phyloP scores from a whole-genome alignment of 1,284 basidiomycete species.

The Sparassis latifolia region DNA sequence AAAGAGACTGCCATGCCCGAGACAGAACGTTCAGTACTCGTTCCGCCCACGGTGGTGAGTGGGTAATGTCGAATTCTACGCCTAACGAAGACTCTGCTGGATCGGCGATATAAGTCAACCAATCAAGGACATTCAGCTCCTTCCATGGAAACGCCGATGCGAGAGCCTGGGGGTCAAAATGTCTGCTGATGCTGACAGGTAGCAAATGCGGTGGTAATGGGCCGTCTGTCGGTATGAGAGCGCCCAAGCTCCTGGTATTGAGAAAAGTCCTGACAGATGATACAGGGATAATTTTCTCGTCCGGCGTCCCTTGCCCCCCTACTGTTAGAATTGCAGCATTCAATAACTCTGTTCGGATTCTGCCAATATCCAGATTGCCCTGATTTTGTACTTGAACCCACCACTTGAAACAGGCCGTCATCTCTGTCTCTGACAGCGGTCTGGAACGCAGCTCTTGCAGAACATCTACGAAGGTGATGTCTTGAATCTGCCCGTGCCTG shows the following conservation, averaged over 20 bases:
- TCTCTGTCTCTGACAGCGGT: constrained; percentile 72
- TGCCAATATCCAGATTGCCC: constrained; percentile 26
- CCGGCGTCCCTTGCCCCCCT: constrained; percentile 29
- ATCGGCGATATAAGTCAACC: constrained; percentile 66
- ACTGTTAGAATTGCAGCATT: constrained; percentile 60
- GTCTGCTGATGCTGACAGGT: constrained; percentile 63
- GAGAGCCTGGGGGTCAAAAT: constrained; percentile 55
- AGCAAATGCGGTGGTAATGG: constrained; percentile 79
- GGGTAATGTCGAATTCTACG: constrained; percentile 60
- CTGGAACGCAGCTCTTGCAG: constrained; percentile 71
- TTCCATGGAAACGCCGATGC: constrained; percentile 68
- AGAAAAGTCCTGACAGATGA: constrained; percentile 69
- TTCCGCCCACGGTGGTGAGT: constrained; percentile 77
- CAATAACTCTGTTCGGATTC: constrained; percentile 59
- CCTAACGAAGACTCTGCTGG: constrained; percentile 37
- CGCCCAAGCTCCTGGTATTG: constrained; percentile 57
- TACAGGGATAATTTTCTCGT: constrained; percentile 62
- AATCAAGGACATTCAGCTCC: constrained; percentile 75
- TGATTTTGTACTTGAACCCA: constrained; percentile 69
- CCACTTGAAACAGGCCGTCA: constrained; percentile 84
- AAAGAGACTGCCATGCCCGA: constrained; percentile 72
- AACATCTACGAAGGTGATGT: constrained; percentile 86
- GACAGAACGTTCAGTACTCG: constrained; percentile 69
- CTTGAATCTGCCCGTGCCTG: constrained; percentile 64
- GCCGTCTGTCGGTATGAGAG: constrained; percentile 71